phyloP scores from a whole-genome alignment of 148 eudicot genomes.

The Drosera capensis region DNA sequence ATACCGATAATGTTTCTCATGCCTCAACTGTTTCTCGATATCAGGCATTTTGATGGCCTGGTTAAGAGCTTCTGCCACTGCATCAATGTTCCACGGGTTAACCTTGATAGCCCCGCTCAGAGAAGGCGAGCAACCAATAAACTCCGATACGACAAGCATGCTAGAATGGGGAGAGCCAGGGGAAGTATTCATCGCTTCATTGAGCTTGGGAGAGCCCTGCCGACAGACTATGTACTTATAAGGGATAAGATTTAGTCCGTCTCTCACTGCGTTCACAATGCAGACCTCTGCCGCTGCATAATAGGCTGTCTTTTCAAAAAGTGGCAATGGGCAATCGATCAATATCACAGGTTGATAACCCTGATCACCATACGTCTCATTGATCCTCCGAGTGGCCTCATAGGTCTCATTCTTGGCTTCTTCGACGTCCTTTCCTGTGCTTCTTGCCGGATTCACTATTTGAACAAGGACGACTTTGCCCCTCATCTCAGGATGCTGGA shows the following conservation, averaged over 20 bases:
- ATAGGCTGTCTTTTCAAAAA: constrained; percentile 27
- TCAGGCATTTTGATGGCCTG: constrained; percentile 19
- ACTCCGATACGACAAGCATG: constrained; percentile 25
- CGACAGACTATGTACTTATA: constrained; percentile 35
- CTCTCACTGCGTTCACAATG: constrained; percentile 41
- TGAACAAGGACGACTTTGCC: constrained; percentile 41
- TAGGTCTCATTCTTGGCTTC: constrained; percentile 34
- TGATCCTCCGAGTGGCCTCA: constrained; percentile 21
- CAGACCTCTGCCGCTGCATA: constrained; percentile 38
- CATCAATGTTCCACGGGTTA: constrained; percentile 9
- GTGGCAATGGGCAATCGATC: constrained; percentile 21
- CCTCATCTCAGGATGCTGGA: constrained; percentile 30
- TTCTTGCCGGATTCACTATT: constrained; percentile 39
- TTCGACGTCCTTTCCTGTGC: constrained; percentile 29
- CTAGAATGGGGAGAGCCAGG: constrained; percentile 20
- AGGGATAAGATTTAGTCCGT: constrained; percentile 41
- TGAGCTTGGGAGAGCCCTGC: constrained; percentile 23
- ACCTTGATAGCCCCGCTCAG: constrained; percentile 8
- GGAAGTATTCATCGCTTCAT: constrained; percentile 19
- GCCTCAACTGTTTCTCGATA: constrained; percentile 20
- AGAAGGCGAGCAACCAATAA: constrained; percentile 10
- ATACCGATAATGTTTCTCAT: constrained; percentile 22
- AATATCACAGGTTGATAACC: constrained; percentile 33
- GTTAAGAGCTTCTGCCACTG: constrained; percentile 26
- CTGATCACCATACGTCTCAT: constrained; percentile 24